Base-by-base conservation (phyloP, 2,329 filamentous ascomycete species). In the Thielaviopsis euricoi region DNA sequence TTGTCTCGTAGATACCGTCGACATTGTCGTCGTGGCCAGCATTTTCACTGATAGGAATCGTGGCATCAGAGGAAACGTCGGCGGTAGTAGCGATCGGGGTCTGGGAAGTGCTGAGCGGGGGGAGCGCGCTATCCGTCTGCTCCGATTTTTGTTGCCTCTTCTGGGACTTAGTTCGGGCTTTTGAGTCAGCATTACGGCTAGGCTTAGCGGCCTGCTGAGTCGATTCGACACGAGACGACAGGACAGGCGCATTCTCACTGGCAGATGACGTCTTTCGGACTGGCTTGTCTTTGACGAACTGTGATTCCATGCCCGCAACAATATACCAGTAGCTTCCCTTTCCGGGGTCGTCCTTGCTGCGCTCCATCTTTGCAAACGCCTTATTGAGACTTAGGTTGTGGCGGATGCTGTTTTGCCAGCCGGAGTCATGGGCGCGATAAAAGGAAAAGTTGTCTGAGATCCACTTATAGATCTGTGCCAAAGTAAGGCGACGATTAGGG, bases 321-420 rank as follows among this genome's bases (percentile, higher is more conserved):
- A 98, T 95, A 50, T 83, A 82, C 93, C 93, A 97, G 73, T 97
- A 97, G 70, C 95, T 91, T 50, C 93, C 93, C 71, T 97, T 97
- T 65, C 93, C 93, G 2, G 91, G 90, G 66, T 97, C 93, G 67
- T 96, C 90, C 75, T 97, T 97, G 59, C 90, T 89, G 60, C 93
- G 81, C 70, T 96, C 90, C 67, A 95, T 86, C 73, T 97, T 97
- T 68, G 90, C 83, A 67, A 97, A 97, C 52, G 87, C 88, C 73
- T 97, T 97, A 76, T 96, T 95, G 51, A 98, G 76, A 67, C 90
- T 96, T 37, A 98, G 81, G 65, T 98, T 98, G 71, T 98, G 93
- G 37, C 93, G 86, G 69, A 98, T 98, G 73, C 93, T 97, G 71
- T 98, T 98, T 71, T 97, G 91, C 93, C 93, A 98, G 62, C 93